Evolutionary conservation across 179 eudicot species (phyloP), one percentile per base, ranked within the genome.

Genomic region (Patellifolia procumbens): DNA sequence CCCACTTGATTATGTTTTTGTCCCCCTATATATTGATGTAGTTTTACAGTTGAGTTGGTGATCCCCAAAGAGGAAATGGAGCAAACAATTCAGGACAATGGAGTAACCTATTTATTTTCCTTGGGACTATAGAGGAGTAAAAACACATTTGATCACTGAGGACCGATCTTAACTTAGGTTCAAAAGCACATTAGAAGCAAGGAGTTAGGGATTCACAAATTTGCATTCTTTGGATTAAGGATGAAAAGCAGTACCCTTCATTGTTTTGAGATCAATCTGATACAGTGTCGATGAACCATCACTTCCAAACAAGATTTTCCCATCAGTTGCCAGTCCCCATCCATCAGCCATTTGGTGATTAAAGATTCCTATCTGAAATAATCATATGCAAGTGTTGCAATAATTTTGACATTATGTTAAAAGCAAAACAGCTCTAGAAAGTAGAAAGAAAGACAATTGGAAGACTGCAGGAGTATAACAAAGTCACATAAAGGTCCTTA

Each of bases 281-380:
- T 93, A 95, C 76, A 95, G 75, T 68, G 87, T 88, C 61, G 99
- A 93, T 52, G 88, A 84, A 83, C 99, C 99, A 82, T 95, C 99
- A 87, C 85, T 91, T 78, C 99, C 99, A 77, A 83, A 93, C 65
- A 95, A 37, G 64, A 86, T 75, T 83, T 87, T 84, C 19, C 96
- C 98, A 82, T 93, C 98, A 68, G 97, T 93, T 75, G 99, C 91
- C 77, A 95, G 85, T 5, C 97, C 99, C 99, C 99, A 95, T 20
- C 99, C 97, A 83, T 95, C 97, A 73, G 74, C 55, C 99, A 95
- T 95, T 63, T 87, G 89, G 81, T 93, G 91, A 82, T 81, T 83
- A 82, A 95, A 95, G 74, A 61, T 84, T 68, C 69, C 72, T 69
- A 87, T 32, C 99, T 95, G 93, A 81, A 81, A 78, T 60, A 78